Percentiles rank a stretch among this genome's conserved stretches.
Evolutionary conservation across 352 stramenopile species (phyloP).

Genomic region (Globisporangium splendens): DNA sequence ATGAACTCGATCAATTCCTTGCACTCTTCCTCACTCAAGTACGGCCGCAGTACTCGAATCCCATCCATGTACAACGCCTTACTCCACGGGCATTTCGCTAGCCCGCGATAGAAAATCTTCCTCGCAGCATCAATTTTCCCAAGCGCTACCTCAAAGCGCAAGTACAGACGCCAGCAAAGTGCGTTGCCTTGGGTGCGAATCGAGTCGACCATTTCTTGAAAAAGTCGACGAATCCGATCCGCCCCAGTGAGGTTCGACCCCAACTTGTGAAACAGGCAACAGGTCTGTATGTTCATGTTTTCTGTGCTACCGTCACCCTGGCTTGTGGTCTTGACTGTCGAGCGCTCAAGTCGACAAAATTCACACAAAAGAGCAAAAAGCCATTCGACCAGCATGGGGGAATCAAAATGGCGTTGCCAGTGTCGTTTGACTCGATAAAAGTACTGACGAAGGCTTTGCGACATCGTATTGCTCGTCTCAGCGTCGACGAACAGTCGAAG

Average conservation of each 20-base stretch:
- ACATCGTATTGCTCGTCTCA: constrained; percentile 67
- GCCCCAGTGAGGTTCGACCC: constrained; percentile 48
- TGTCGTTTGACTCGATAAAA: constrained; percentile 42
- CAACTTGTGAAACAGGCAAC: constrained; percentile 73
- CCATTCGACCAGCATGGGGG: constrained; percentile 63
- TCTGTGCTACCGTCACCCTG: constrained; percentile 5
- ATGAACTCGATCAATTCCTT: constrained; percentile 68
- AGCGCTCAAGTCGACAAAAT: constrained; percentile 51
- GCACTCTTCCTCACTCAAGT: constrained; percentile 57
- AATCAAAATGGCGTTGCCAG: constrained; percentile 57
- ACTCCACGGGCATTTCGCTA: constrained; percentile 74
- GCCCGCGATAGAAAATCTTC: constrained; percentile 70
- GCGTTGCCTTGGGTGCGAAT: constrained; percentile 47
- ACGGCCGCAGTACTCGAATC: constrained; percentile 53
- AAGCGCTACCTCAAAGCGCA: constrained; percentile 72
- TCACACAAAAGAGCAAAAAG: constrained; percentile 72
- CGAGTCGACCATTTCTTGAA: constrained; percentile 61
- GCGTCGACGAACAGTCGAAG: constrained; percentile 73
- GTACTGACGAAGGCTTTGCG: constrained; percentile 61
- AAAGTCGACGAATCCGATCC: constrained; percentile 49
- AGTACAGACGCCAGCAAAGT: constrained; percentile 67
- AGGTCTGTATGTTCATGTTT: constrained; percentile 15
- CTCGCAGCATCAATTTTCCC: constrained; percentile 66
- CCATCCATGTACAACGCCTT: constrained; percentile 74
- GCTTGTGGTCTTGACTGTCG: constrained; percentile 8